A percentile compares a stretch with the other conserved stretches of the same genome.
These are phyloP conservation scores for Plectosphaerella plurivora DNA, from an alignment of 2,329 filamentous ascomycete genomes.

Conservation along the genomic window DNA sequence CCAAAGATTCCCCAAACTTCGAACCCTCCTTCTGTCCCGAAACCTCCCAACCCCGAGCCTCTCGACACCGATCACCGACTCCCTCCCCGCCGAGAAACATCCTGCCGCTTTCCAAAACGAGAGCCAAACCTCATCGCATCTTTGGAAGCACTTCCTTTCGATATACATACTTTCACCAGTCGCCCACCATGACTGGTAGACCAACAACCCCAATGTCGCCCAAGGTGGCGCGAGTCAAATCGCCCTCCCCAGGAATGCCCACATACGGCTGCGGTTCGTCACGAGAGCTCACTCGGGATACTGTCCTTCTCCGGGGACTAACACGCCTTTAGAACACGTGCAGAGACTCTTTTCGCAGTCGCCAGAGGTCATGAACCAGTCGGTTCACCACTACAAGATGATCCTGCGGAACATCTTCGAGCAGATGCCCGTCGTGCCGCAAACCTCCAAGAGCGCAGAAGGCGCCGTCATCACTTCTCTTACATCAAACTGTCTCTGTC, in stretches of 20 bases:
- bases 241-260: constrained; percentile 52
- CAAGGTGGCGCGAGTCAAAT: constrained; percentile 57
- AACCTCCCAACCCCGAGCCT: too few species aligned
- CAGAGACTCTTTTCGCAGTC: constrained; percentile 60
- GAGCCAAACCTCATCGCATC: too few species aligned
- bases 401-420: constrained; percentile 69
- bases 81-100: too few species aligned
- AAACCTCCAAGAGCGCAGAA: constrained; percentile 58
- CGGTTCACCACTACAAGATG: constrained; percentile 67
- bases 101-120: too few species aligned
- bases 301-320: background rate
- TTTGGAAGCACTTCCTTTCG: too few species aligned
- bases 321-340: constrained; percentile 57
- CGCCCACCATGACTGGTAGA: constrained; percentile 34
- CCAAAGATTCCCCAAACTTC: too few species aligned
- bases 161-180: background rate
- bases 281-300: background rate
- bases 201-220: constrained; percentile 48
- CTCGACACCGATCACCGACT: too few species aligned
- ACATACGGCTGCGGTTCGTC: constrained; percentile 61
- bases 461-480: constrained; percentile 55
- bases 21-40: too few species aligned
- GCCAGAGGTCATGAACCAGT: constrained; percentile 62
- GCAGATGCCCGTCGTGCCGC: constrained; percentile 57
- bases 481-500: constrained; percentile 66